A percentile compares a stretch with the other conserved stretches of the same genome.
phyloP scores from a whole-genome alignment of 768 basidiomycete genomes.

The Candolleomyces efflorescens region DNA sequence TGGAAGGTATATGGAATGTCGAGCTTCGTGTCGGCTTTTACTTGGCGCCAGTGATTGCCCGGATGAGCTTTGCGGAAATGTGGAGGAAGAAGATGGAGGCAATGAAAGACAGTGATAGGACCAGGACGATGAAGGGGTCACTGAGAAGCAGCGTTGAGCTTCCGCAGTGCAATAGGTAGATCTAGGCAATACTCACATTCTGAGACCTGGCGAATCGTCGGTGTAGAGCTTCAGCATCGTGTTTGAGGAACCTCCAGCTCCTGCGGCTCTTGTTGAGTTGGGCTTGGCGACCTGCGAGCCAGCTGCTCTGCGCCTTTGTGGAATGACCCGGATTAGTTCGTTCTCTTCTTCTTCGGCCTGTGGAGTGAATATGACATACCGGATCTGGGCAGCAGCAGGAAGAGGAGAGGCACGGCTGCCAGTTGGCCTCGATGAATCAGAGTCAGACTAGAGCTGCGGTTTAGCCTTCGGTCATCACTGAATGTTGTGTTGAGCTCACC shows the following conservation, averaged over 20 bases:
- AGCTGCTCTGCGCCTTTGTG: slow-evolving; percentile 65
- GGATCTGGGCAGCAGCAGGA: slow-evolving; percentile 76
- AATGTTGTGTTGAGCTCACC: slow-evolving; percentile 24
- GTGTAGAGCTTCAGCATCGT: slow-evolving; percentile 99
- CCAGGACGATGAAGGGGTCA: slow-evolving; percentile 95
- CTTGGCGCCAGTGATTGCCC: slow-evolving; percentile 68
- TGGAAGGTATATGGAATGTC: not conserved
- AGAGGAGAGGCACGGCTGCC: slow-evolving; percentile 44
- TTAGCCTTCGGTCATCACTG: not conserved
- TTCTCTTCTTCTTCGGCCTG: not conserved
- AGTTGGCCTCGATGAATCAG: slow-evolving; percentile 56
- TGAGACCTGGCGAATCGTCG: slow-evolving; percentile 93
- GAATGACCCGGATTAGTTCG: slow-evolving; percentile 1
- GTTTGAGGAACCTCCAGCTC: slow-evolving; percentile 93
- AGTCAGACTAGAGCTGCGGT: slow-evolving; percentile 59
- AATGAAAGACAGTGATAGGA: slow-evolving; percentile 94
- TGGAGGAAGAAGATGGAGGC: slow-evolving; percentile 99
- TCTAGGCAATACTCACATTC: slow-evolving; percentile 59
- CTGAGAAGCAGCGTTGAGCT: slow-evolving; percentile 33
- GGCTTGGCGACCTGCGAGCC: slow-evolving; percentile 64
- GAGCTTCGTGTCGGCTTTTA: slow-evolving; percentile 28
- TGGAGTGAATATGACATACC: slow-evolving; percentile 40
- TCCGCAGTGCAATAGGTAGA: not conserved
- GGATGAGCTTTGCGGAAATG: slow-evolving; percentile 92
- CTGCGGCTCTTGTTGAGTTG: slow-evolving; percentile 86